Base-by-base conservation (phyloP, 208 protist species). In the Novymonas esmeraldas region DNA sequence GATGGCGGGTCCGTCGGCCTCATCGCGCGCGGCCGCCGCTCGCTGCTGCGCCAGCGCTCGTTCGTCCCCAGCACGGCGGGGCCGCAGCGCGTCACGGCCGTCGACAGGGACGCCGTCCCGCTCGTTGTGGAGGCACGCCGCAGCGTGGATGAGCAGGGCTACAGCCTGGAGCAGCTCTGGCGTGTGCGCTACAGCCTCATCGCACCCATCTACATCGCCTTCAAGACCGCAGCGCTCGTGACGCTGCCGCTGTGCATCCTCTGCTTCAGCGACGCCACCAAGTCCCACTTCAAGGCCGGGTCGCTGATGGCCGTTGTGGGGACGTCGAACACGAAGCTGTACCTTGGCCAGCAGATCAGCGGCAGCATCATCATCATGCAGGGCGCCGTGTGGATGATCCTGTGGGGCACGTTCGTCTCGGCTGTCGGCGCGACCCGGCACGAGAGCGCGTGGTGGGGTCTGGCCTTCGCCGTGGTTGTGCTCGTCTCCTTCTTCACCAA, bases 341-440 rank as follows among this genome's bases (percentile, higher is more conserved):
- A 72, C 45, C 41, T 85, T 0, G 83, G 76, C 18, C 64, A 82
- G 66, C 79, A 89, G 57, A 29, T 89, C n/a, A 44, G 34, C 10
- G 61, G 63, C 51, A 51, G 45, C 31, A 50, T 83, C 6, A 20
- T 65, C 1, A 31, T 73, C 7, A 7, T 78, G 26, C 83, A 84
- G 60, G 54, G 66, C 0, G 65, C 60, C 2, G 49, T 76, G n/a
- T 84, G 77, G 77, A 46, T 66, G 9, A 58, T 76, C 33, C 13
- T 84, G 20, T 89, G 71, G 69, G 79, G 83, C 24, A 69, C 49
- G 10, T 55, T 89, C 41, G 62, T 76, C 14, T 26, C 59, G 3
- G 34, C 64, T 0, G 64, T 76, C 5, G 68, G 74, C 42, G 34
- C 52, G 33, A 31, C 60, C 6, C 38, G 59, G 1, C 45, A 88